Percentiles rank a stretch among this genome's conserved stretches.
Conservation (phyloP, 2,329 filamentous ascomycete species). For the Colletotrichum coccodes region DNA sequence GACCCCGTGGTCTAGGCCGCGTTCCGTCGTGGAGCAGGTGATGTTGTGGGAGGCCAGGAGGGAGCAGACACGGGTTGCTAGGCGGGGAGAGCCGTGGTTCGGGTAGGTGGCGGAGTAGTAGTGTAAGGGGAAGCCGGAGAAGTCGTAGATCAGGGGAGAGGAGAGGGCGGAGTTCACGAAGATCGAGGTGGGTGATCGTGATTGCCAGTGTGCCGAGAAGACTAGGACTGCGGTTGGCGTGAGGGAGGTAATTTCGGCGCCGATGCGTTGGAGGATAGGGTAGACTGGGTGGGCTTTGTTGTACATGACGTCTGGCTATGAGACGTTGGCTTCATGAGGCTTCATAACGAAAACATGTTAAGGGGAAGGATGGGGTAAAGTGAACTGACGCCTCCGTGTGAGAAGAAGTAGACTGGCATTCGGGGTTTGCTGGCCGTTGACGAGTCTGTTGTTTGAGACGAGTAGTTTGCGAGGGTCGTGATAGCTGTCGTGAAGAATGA, state of each 20-base stretch:
- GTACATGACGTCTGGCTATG: constrained; percentile 73
- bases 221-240: constrained; percentile 79
- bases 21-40: constrained; percentile 65
- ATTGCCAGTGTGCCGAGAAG: constrained; percentile 84
- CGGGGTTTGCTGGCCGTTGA: not conserved
- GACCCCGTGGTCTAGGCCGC: constrained; percentile 80
- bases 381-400: constrained; percentile 58
- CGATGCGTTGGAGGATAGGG: constrained; percentile 70
- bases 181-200: constrained; percentile 59
- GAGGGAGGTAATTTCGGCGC: constrained; percentile 76
- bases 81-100: constrained; percentile 67
- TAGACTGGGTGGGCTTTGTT: constrained; percentile 76
- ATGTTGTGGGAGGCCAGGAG: constrained; percentile 67
- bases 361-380: not conserved
- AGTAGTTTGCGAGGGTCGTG: not conserved
- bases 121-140: constrained; percentile 76
- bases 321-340: not conserved
- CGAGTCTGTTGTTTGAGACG: accelerated
- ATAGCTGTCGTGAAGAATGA: not conserved
- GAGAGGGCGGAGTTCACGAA: constrained; percentile 73
- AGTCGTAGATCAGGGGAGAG: constrained; percentile 79
- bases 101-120: constrained; percentile 77
- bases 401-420: constrained; percentile 60
- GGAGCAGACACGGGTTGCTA: constrained; percentile 68
- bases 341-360: not conserved